Evolutionary conservation across 2,329 filamentous ascomycete species (phyloP).

Genomic region (Pseudocercospora cruenta): DNA sequence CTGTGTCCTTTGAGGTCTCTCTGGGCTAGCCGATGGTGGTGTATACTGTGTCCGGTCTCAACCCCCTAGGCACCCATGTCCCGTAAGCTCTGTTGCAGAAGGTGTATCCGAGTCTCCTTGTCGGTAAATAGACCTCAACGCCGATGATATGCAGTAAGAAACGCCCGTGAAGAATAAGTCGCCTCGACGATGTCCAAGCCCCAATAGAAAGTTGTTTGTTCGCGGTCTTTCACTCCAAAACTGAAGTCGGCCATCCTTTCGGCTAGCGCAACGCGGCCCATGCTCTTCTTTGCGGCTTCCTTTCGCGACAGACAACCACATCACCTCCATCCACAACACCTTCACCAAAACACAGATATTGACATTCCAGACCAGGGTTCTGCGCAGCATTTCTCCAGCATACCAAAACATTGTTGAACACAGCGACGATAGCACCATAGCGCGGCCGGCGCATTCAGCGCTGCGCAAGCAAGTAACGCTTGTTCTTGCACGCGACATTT

Average conservation of each 20-base stretch:
- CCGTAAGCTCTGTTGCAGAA: not conserved
- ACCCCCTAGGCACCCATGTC: constrained; percentile 1
- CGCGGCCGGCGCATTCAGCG: not conserved
- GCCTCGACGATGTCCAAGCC: not conserved
- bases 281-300: not conserved
- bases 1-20: not conserved
- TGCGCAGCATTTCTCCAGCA: not conserved
- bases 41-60: not conserved
- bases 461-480: not conserved
- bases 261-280: not conserved
- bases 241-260: not conserved
- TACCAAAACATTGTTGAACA: not conserved
- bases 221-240: not conserved
- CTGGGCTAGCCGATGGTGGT: not conserved
- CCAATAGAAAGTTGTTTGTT: not conserved
- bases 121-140: not conserved
- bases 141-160: not conserved
- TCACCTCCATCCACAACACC: not conserved
- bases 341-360: not conserved
- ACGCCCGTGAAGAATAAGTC: not conserved
- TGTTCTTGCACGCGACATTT: constrained; percentile 6
- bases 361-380: not conserved
- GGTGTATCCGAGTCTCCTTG: not conserved
- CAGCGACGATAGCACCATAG: not conserved
- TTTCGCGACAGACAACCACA: not conserved